phyloP scores from a whole-genome alignment of 1,284 basidiomycete species.

The Tremellales sp. region DNA sequence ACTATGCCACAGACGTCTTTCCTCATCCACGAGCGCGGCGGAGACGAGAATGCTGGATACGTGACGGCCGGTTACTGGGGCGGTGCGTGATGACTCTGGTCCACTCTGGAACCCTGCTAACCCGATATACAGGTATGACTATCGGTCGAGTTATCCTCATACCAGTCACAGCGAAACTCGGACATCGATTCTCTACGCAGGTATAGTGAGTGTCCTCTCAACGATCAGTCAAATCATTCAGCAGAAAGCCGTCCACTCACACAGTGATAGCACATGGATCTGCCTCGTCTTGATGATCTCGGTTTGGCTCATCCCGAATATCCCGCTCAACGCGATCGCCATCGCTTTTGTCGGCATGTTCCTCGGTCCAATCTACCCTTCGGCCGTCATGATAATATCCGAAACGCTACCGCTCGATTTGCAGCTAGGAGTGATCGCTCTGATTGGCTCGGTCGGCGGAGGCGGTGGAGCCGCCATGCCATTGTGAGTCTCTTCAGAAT shows the following conservation, averaged over 20 bases:
- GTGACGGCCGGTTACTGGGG: constrained; percentile 21
- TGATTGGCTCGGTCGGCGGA: constrained; percentile 58
- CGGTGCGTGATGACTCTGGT: constrained; percentile 3
- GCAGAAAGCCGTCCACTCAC: not conserved
- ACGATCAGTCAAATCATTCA: not conserved
- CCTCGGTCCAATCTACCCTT: constrained; percentile 57
- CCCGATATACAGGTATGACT: constrained; percentile 10
- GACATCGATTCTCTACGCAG: constrained; percentile 19
- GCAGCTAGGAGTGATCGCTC: constrained; percentile 59
- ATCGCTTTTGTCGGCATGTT: constrained; percentile 56
- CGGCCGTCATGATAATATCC: constrained; percentile 58
- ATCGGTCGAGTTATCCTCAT: constrained; percentile 18
- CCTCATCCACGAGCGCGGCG: constrained; percentile 16
- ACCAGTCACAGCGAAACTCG: constrained; percentile 22
- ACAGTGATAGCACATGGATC: constrained; percentile 8
- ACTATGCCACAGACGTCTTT: constrained; percentile 9
- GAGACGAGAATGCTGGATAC: constrained; percentile 11
- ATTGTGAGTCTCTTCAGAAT: constrained; percentile 39
- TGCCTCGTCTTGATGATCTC: constrained; percentile 52
- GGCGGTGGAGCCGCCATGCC: constrained; percentile 61
- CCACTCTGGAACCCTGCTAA: not conserved
- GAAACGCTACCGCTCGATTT: constrained; percentile 58
- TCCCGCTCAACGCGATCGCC: constrained; percentile 57
- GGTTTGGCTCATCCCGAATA: constrained; percentile 60
- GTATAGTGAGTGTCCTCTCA: constrained; percentile 11